Base-by-base conservation (phyloP, 1,139 yeast species). In the Hansenula anomala region DNA sequence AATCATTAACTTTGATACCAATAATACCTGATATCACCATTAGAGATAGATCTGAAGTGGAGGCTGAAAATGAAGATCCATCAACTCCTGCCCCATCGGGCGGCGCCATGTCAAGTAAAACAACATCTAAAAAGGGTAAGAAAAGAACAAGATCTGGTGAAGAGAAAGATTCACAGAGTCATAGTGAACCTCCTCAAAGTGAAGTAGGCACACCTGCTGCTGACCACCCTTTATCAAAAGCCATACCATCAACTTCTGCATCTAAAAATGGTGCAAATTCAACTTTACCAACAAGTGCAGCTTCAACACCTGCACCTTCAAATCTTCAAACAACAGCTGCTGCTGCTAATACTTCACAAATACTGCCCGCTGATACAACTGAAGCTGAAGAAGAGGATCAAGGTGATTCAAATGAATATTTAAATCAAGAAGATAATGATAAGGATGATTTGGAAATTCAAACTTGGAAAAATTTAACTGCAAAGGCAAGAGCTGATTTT, bases 11-110 rank as follows among this genome's bases (percentile, higher is more conserved):
- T 40, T 67, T 92, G 39, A 73, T 80, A 9, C 96, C 96, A 0
- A 65, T 87, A 42, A 90, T 92, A 27, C 98, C 99, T 0, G 94
- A 92, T 54, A 86, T 92, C 37, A 73, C 78, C 0, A 74, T 92
- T 6, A 72, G 92, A 48, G 89, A 80, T 54, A 67, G 97, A 34
- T 75, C 87, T 0, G 97, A 92, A 41, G 82, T 89, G 2, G 97
- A 92, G 52, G 82, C 78, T 38, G 97, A 89, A 52, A 80, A 80
- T 23, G 88, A 78, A 10, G 69, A 75, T 11, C 44, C 47, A 3
- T 45, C 43, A 17, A 48, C 47, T 47, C 63, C 22, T 44, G 57
- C 4, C 48, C 54, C 44, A 48, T 20, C 22, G 6, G 22, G 22
- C 9, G 22, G 22, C 9, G 22, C 22, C 9, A 55, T 12, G 49